Base-by-base conservation (phyloP, 345 rosid genomes). In the Cardamine occulta region DNA sequence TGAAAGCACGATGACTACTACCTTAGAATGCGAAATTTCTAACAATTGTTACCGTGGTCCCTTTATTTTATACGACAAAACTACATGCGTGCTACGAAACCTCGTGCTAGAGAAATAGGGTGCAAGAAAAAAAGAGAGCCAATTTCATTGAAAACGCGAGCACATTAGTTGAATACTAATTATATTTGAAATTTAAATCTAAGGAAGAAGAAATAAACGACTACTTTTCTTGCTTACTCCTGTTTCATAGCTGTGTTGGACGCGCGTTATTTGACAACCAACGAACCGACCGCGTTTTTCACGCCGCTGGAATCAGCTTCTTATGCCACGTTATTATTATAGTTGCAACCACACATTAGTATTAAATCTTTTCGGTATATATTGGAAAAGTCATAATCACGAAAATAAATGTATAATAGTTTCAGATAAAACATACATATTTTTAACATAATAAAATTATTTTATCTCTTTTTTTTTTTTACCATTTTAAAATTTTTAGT, bases 191-290 rank as follows among this genome's bases (percentile, higher is more conserved):
- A 40, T 28, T 28, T 42, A 40, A 57, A 26, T 9, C 17, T 11
- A 68, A 54, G 3, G 17, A 70, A 44, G 37, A 48, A 51, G 3
- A 39, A 18, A 57, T 8, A 39, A 39, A 72, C 42, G 31, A 63
- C 56, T 56, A 45, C 0, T 64, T 73, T 63, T 63, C 39, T 44
- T 55, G 15, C 4, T 2, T 26, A 64, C 55, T 29, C 14, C 2
- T 72, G 76, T 54, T 44, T 21, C 48, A 1, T 64, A 31, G 65
- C 49, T 55, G 65, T 65, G 19, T 32, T 17, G 64, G 45, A 64
- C 65, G 19, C 77, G 39, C 49, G 13, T 54, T 64, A 8, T 18
- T 21, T 45, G 18, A 55, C 29, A 45, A 29, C 39, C 6, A 44
- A 44, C 57, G 48, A 19, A 14, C 57, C 39, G 28, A 7, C 63